Conservation (phyloP, 2,329 filamentous ascomycete genomes). For the Penicillium sp. region DNA sequence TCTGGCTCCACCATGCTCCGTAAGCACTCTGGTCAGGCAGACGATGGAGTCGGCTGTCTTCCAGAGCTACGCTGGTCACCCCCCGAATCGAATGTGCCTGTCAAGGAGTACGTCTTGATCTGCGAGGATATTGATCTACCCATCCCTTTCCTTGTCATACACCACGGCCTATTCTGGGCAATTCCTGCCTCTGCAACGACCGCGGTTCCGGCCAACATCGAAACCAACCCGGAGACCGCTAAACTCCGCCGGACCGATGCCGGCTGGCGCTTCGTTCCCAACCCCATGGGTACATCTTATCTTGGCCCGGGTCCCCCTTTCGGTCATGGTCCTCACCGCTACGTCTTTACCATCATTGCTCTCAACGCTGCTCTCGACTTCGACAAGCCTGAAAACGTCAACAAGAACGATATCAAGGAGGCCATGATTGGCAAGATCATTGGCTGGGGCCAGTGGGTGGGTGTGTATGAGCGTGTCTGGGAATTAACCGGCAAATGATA, state of each 20-base stretch:
- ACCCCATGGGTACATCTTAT: slow-evolving; percentile 28
- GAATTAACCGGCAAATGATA: no score
- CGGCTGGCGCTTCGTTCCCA: slow-evolving; percentile 36
- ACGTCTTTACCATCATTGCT: slow-evolving; percentile 37
- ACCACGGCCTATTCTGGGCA: slow-evolving; percentile 36
- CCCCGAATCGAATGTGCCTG: slow-evolving; percentile 15
- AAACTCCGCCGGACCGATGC: slow-evolving; percentile 23
- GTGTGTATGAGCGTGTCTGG: slow-evolving; percentile 33
- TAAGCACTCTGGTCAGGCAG: slow-evolving; percentile 27
- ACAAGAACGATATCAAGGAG: slow-evolving; percentile 31
- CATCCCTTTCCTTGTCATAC: slow-evolving; percentile 30
- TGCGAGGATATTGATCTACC: slow-evolving; percentile 38
- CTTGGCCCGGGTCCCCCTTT: slow-evolving; percentile 31
- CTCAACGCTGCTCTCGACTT: slow-evolving; percentile 30
- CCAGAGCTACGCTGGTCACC: slow-evolving; percentile 31
- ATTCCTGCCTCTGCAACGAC: slow-evolving; percentile 30
- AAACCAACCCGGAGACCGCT: slow-evolving; percentile 9
- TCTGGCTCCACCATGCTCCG: slow-evolving; percentile 28
- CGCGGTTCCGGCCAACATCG: slow-evolving; percentile 22
- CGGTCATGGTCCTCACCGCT: slow-evolving; percentile 39
- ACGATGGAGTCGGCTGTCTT: slow-evolving; percentile 26
- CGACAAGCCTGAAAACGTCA: slow-evolving; percentile 23
- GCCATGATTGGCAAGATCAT: slow-evolving; percentile 35
- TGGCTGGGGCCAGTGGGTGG: slow-evolving; percentile 39
- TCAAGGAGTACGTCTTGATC: slow-evolving; percentile 33